Evolutionary conservation across 2,329 filamentous ascomycete genomes (phyloP).

Genomic region (Colletotrichum liriopes): DNA sequence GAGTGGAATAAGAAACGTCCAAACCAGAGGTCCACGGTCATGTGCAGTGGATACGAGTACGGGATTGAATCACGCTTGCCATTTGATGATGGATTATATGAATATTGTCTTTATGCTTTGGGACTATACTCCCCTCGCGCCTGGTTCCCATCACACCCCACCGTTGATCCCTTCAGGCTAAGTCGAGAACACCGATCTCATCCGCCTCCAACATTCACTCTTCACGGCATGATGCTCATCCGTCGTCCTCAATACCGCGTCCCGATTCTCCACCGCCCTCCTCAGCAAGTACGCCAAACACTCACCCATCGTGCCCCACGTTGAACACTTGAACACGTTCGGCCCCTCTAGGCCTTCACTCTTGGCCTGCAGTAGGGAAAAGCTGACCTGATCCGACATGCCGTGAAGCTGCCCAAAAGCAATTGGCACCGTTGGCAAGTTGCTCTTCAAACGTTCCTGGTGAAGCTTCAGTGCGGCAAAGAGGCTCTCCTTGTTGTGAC

Average conservation of each 20-base stretch:
- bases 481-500: slow-evolving; percentile 64
- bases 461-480: slow-evolving; percentile 62
- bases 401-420: slow-evolving; percentile 69
- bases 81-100: background rate
- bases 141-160: background rate
- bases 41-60: background rate
- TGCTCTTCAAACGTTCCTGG: slow-evolving; percentile 55
- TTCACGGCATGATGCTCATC: slow-evolving; percentile 52
- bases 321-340: slow-evolving; percentile 58
- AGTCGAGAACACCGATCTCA: slow-evolving; percentile 44
- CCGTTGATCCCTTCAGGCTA: background rate
- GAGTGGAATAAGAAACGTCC: too few relatives aligned
- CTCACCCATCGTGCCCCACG: slow-evolving; percentile 57
- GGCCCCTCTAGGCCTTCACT: slow-evolving; percentile 46
- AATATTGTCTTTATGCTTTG: background rate
- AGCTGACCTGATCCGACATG: slow-evolving; percentile 72
- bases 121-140: background rate
- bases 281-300: slow-evolving; percentile 57
- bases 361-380: slow-evolving; percentile 61
- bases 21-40: too few relatives aligned
- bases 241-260: slow-evolving; percentile 49
- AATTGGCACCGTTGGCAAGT: slow-evolving; percentile 54
- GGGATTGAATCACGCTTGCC: background rate
- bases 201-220: slow-evolving; percentile 50
- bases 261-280: slow-evolving; percentile 57